Evolutionary conservation across 257 asterid species (phyloP), one percentile per base, ranked within the genome.

Genomic region (Oldenlandia corymbosa): DNA sequence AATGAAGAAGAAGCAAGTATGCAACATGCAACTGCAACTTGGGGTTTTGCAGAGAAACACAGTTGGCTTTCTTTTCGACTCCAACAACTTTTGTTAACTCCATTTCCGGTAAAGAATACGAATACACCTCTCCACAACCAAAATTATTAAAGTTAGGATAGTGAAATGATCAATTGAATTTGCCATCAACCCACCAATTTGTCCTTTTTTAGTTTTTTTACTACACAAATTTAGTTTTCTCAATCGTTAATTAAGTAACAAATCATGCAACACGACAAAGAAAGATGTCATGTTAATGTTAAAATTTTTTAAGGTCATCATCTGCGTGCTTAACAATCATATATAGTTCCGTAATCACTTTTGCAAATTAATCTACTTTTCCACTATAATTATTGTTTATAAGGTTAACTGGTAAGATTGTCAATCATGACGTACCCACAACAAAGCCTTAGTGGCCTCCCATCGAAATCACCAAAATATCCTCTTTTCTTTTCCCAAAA

Each of bases 11-110:
- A n/a, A n/a, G n/a, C n/a, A n/a, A n/a, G n/a, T n/a, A n/a, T n/a
- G n/a, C n/a, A n/a, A 24, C 26, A 52, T 7, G 56, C 56, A 50
- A 21, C 5, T 65, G 78, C 82, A 79, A 79, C 67, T 76, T 75
- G 77, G 47, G 39, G 12, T 63, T 62, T 52, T 34, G 54, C 39
- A 66, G 64, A 65, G 72, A 60, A 58, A 72, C 64, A 65, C 47
- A 62, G 52, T 47, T 28, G 66, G 58, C 66, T 49, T 71, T 65
- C 68, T 76, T 78, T 71, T 70, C 61, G 69, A 70, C 70, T 76
- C 80, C 90, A 83, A 72, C 47, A 68, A 65, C 83, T 73, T 73
- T 42, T 64, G 80, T 72, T n/a, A 45, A 54, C 67, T 69, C 71
- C 58, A 65, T 68, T 73, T 72, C 53, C 16, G 63, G 81, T 68